Percentiles rank a stretch among this genome's conserved stretches.
phyloP scores from a whole-genome alignment of 331 rosid species.

The Rosa hybrid region DNA sequence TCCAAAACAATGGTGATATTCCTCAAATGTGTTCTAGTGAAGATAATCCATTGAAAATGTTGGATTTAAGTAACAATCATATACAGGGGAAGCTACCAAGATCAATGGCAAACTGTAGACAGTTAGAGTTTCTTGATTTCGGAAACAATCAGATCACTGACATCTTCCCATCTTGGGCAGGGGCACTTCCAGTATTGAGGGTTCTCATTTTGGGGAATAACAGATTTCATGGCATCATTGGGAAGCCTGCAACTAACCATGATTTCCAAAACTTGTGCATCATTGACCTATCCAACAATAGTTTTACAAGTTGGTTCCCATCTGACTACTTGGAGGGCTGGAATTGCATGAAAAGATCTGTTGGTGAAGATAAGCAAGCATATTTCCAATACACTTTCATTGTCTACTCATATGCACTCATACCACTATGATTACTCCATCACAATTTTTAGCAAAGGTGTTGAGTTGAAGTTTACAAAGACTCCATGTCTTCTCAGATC shows the following conservation, averaged over 20 bases:
- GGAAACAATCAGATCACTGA: constrained; percentile 5
- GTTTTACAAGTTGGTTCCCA: background rate
- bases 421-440: background rate
- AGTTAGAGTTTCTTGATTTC: background rate
- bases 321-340: background rate
- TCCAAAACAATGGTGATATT: background rate
- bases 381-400: background rate
- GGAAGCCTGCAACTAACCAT: background rate
- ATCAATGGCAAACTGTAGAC: constrained; percentile 9
- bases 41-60: background rate
- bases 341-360: constrained; percentile 12
- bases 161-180: constrained; percentile 21
- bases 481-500: background rate
- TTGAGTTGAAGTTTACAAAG: background rate
- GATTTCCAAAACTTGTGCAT: background rate
- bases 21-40: background rate
- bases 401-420: background rate
- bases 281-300: constrained; percentile 10
- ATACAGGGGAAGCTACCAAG: constrained; percentile 17
- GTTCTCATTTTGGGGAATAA: constrained; percentile 6
- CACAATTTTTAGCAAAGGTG: background rate
- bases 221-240: constrained; percentile 9
- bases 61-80: constrained; percentile 4
- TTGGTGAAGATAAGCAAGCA: background rate
- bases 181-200: constrained; percentile 4